Evolutionary conservation across 1,284 basidiomycete species (phyloP).

Genomic region (Neolentinus lepideus): DNA sequence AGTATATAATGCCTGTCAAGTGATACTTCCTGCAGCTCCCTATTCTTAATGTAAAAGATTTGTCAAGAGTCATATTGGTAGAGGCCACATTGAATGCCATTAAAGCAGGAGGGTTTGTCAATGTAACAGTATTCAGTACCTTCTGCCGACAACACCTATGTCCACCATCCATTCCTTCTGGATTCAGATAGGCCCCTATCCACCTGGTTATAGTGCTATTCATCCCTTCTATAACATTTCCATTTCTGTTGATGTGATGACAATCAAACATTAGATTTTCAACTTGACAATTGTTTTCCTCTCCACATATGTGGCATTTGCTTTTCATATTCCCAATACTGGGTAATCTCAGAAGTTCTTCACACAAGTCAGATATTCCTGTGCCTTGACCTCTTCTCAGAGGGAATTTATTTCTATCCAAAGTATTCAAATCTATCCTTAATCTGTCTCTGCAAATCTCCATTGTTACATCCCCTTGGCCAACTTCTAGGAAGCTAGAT

Average conservation of each 20-base stretch:
- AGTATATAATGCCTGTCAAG: neutral
- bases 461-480: neutral
- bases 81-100: too few relatives aligned
- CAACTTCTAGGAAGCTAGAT: neutral
- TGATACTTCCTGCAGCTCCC: neutral
- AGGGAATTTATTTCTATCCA: too few relatives aligned
- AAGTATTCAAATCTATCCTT: neutral
- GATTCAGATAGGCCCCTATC: too few relatives aligned
- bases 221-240: too few relatives aligned
- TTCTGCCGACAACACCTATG: too few relatives aligned
- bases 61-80: neutral
- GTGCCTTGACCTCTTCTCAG: neutral
- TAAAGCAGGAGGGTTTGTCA: too few relatives aligned
- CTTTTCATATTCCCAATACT: too few relatives aligned
- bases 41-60: neutral
- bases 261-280: neutral
- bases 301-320: too few relatives aligned
- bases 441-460: neutral
- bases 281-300: neutral
- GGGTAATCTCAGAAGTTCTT: neutral
- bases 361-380: neutral
- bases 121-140: neutral
- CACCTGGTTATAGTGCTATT: neutral
- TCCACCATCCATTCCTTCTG: too few relatives aligned
- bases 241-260: neutral